Evolutionary conservation across 768 basidiomycete genomes (phyloP), one percentile per base, ranked within the genome.

Genomic region (Thelephora aurantiotincta): DNA sequence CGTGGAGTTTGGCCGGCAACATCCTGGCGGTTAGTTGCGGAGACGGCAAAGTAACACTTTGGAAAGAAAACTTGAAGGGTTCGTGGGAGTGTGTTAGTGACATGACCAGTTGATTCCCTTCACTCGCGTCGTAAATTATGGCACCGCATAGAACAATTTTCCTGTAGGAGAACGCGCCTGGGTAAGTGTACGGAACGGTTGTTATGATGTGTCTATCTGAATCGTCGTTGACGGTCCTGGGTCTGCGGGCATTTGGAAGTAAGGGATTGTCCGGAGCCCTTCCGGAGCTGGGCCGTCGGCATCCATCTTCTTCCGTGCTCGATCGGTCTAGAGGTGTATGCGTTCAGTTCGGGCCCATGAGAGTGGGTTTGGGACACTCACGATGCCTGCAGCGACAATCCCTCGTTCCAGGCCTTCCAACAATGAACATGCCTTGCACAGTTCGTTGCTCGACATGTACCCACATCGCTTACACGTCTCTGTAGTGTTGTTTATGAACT

Each of bases 51-150:
- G 94, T 99, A 18, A 91, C 87, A 6, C 68, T 97, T 44, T 99
- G 96, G 94, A 99, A 99, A 65, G 96, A 99, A 68, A 93, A 88
- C 61, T 65, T 96, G 57, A 86, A 85, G 57, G 88, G 89, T n/a
- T 69, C 73, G 16, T 99, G 93, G 88, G 96, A 98, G 65, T 93
- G 92, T 61, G 89, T 98, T 48, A 92, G 84, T 57, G 92, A 98
- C 58, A 81, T 96, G 77, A 82, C 82, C 51, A 89, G 87, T 60
- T 94, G 72, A 49, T 43, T 36, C 19, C 7, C 38, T 41, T 41
- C 38, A 22, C 5, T 9, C 26, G 26, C 26, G 26, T 9, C 26
- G 26, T 30, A 30, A 30, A 30, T 30, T 30, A 30, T 30, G 26
- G 26, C 26, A 30, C 9, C 9, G 4, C 9, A 30, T 30, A 30